phyloP scores from a whole-genome alignment of 352 stramenopile genomes.

The Hyaloperonospora arabidopsidis region DNA sequence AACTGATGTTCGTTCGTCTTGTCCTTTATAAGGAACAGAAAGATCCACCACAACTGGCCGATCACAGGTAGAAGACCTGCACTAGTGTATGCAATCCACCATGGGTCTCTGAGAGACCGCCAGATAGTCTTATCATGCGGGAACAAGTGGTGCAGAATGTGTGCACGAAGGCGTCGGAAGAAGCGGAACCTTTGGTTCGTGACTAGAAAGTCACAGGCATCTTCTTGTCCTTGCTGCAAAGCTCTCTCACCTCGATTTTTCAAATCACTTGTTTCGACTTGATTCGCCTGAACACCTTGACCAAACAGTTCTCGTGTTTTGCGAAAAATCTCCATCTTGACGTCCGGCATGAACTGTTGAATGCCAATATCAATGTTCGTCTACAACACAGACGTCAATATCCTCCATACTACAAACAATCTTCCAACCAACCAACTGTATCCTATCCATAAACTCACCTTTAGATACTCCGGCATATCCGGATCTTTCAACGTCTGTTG shows the following conservation, averaged over 20 bases:
- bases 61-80: constrained; percentile 77
- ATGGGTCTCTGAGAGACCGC: constrained; percentile 75
- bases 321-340: constrained; percentile 84
- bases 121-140: constrained; percentile 86
- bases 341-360: constrained; percentile 82
- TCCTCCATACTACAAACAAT: too few relatives aligned
- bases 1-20: constrained; percentile 89
- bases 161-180: constrained; percentile 48
- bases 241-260: background rate
- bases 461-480: constrained; percentile 77
- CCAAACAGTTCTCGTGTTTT: constrained; percentile 77
- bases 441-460: constrained; percentile 24
- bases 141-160: constrained; percentile 85
- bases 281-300: constrained; percentile 19
- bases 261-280: constrained; percentile 4
- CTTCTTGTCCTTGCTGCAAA: constrained; percentile 1
- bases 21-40: constrained; percentile 86
- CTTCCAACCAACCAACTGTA: too few relatives aligned
- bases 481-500: constrained; percentile 76
- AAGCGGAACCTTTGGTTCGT: constrained; percentile 10
- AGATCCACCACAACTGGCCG: constrained; percentile 87
- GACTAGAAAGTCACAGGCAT: constrained; percentile 3
- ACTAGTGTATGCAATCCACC: constrained; percentile 70
- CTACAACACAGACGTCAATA: constrained; percentile 13
- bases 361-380: constrained; percentile 79